Evolutionary conservation across 208 protist genomes (phyloP), one percentile per base, ranked within the genome.

Genomic region (Trichomonas gallinae): DNA sequence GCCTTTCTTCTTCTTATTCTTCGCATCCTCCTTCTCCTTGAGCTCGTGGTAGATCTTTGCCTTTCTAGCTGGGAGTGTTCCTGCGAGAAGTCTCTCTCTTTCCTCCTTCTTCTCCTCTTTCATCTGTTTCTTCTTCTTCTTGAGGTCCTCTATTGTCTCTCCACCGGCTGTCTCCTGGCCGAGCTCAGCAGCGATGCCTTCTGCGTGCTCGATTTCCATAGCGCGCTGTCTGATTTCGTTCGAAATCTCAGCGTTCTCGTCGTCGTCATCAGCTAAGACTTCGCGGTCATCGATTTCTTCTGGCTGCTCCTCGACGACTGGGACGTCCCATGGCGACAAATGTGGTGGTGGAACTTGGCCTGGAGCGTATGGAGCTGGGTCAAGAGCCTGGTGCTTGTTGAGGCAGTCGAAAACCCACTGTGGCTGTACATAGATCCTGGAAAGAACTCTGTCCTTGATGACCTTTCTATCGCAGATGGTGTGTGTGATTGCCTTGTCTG

Each of bases 341-440:
- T 93, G 87, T 51, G 87, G 87, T 44, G 87, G 87, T 2, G 51
- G 44, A 3, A 48, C 44, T n/a, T 34, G 40, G 34, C 44, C 44
- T 51, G 87, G 87, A 17, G 9, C 23, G 34, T 93, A 93, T 58
- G 44, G 3, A n/a, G 26, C 44, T 34, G 31, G 11, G 34, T 93
- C 87, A 13, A 93, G 44, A 17, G 44, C 21, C 26, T 48, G 3
- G n/a, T 51, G 11, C 87, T 93, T 93, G 44, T 93, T 93, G 0
- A 93, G 31, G 34, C 87, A 93, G 38, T 93, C 87, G 46, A 93
- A 34, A n/a, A 93, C 87, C 87, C 87, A 93, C 45, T 93, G 87
- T 15, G 87, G 34, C 45, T 93, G 87, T 38, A 93, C 31, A 36
- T 93, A 93, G 45, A 49, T 93, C 3, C 87, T 26, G 40, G 42